Conservation (phyloP, 164 flowering plant genomes). For the Cinnamomum micranthum region DNA sequence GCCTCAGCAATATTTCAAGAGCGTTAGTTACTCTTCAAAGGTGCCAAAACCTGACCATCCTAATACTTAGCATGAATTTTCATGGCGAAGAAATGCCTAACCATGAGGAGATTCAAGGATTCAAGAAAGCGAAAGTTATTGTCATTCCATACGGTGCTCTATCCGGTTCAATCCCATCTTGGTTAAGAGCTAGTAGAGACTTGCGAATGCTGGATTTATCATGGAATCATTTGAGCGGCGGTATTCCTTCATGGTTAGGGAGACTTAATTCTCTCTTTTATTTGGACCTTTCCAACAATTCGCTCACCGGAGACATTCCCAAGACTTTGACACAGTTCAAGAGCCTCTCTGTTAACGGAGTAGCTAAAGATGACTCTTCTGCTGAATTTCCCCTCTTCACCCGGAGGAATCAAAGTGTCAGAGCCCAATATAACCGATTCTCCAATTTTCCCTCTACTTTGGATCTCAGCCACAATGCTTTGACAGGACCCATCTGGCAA, state of each 20-base stretch:
- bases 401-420: conserved; percentile 1
- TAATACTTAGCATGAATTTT: conserved; percentile 66
- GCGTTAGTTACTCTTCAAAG: conserved; percentile 51
- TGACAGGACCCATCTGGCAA: conserved; percentile 17
- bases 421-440: conserved; percentile 12
- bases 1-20: conserved; percentile 41
- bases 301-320: conserved; percentile 21
- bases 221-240: conserved; percentile 65
- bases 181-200: conserved; percentile 49
- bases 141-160: conserved; percentile 66
- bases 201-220: conserved; percentile 75
- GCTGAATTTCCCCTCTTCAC: conserved; percentile 10
- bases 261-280: conserved; percentile 21
- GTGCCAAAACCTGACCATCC: conserved; percentile 61
- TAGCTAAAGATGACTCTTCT: neutral
- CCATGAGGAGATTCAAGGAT: conserved; percentile 39
- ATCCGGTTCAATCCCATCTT: conserved; percentile 55
- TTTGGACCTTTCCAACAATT: conserved; percentile 29
- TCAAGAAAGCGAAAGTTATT: conserved; percentile 43
- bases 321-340: conserved; percentile 18
- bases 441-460: conserved; percentile 18
- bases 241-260: conserved; percentile 32
- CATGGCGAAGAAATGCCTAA: conserved; percentile 49
- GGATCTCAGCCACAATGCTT: conserved; percentile 15
- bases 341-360: conserved; percentile 10